Evolutionary conservation across 2,329 filamentous ascomycete genomes (phyloP), one percentile per base, ranked within the genome.

Genomic region (Exophiala lecanii-corni): DNA sequence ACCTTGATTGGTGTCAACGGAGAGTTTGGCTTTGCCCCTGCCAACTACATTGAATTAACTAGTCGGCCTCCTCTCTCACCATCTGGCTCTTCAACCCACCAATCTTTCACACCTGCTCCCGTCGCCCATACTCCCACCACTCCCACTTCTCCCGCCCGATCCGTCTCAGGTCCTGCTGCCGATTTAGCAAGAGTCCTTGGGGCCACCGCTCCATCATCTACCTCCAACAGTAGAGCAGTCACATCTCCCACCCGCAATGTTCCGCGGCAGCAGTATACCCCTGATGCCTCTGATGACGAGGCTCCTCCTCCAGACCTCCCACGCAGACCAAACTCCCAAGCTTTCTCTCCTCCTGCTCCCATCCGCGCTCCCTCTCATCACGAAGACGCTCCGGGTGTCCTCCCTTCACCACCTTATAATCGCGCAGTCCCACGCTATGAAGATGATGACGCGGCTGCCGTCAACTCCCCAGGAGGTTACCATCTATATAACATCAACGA

Each of bases 401-500:
- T 69, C 44, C 66, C 73, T 36, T 80, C 77, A 2, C 76, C 76
- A 19, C 75, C 77, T 5, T 72, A 74, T 55, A 78, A 74, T 53
- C 60, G 76, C 57, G 65, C 66, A 36, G 55, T 68, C 43, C 51
- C 55, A 21, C 64, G 69, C 40, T 63, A 64, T 12, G 68, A 73
- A 43, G 67, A 73, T 37, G 68, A 75, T 2, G 69, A 72, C 17
- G 7, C 23, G 23, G 55, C 45, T 19, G 55, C 52, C 46, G 26
- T 57, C 40, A 61, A 64, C 20, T 82, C 83, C 2, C 86, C 86
- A 4, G 86, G 86, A 13, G 87, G 86, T 2, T 97, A 89, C 60
- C 89, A 94, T 60, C 74, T 97, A 64, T 97, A 96, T 68, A 96
- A 95, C 57, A 89, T 97, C 57, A 94, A 89, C 61, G 91, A 97